These are phyloP conservation scores for Nemania sp. DNA, from an alignment of 2,329 filamentous ascomycete genomes.

Conservation along the genomic window DNA sequence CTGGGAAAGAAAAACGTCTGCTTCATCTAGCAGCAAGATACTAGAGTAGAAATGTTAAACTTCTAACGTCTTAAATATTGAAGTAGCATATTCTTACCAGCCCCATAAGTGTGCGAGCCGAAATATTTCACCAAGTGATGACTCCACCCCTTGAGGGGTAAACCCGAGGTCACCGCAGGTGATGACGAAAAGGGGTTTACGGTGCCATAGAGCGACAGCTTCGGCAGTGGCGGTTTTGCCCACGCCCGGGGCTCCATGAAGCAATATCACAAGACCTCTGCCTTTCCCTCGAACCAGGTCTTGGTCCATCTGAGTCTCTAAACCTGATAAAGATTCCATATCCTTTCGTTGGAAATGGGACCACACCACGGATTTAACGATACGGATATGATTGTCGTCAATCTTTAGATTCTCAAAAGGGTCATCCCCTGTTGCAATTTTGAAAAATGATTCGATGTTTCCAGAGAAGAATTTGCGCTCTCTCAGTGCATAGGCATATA, in stretches of 20 bases:
- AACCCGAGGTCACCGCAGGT: constrained; percentile 34
- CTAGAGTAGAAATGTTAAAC: neutral
- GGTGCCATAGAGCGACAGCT: constrained; percentile 25
- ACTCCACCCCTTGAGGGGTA: constrained; percentile 25
- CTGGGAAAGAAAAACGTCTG: constrained; percentile 37
- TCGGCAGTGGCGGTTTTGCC: constrained; percentile 34
- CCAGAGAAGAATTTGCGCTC: constrained; percentile 25
- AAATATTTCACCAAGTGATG: constrained; percentile 24
- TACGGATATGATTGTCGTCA: constrained; percentile 12
- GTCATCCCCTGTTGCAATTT: neutral
- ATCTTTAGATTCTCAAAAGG: constrained; percentile 24
- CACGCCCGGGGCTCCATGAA: constrained; percentile 30
- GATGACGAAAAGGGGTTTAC: constrained; percentile 29
- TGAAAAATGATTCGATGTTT: constrained; percentile 6
- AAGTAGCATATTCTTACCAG: constrained; percentile 9
- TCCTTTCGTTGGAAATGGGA: constrained; percentile 24
- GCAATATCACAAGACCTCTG: constrained; percentile 28
- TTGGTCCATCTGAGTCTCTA: constrained; percentile 20
- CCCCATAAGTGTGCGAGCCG: constrained; percentile 30
- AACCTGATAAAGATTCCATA: constrained; percentile 11
- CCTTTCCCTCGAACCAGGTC: constrained; percentile 28
- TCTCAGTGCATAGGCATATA: constrained; percentile 22
- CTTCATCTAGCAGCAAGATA: constrained; percentile 41
- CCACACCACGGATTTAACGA: constrained; percentile 22
- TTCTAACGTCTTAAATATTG: neutral